Evolutionary conservation across 441 rosid species (phyloP).

Genomic region (Melastoma candidum): DNA sequence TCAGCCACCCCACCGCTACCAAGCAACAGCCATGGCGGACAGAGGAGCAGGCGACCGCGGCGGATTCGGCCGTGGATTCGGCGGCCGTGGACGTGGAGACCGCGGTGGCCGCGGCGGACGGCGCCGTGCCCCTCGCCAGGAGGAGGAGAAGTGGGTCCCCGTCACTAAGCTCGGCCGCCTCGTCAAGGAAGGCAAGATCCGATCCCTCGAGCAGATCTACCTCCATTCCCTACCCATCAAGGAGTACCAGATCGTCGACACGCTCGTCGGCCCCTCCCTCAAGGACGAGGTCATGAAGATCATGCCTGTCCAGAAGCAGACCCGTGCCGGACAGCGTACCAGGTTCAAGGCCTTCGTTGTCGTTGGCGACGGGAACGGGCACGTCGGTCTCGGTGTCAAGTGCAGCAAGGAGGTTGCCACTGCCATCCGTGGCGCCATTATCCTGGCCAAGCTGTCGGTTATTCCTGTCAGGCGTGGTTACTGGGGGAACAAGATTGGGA

Average conservation of each 20-base stretch:
- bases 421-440: conserved; percentile 76
- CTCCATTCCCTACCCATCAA: conserved; percentile 86
- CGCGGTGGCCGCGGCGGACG: conserved; percentile 38
- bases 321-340: conserved; percentile 85
- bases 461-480: conserved; percentile 80
- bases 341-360: conserved; percentile 94
- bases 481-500: conserved; percentile 88
- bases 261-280: conserved; percentile 53
- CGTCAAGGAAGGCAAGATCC: conserved; percentile 40
- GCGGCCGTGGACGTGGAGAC: conserved; percentile 26
- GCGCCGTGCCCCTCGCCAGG: conserved; percentile 53
- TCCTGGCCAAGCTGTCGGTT: conserved; percentile 70
- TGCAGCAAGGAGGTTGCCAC: conserved; percentile 83
- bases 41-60: conserved; percentile 43
- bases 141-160: conserved; percentile 79
- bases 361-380: conserved; percentile 78
- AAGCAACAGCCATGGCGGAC: conserved; percentile 38
- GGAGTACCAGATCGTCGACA: conserved; percentile 73
- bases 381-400: conserved; percentile 82
- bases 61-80: conserved; percentile 36
- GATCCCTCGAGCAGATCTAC: conserved; percentile 62
- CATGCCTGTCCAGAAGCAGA: conserved; percentile 90
- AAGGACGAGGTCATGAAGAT: conserved; percentile 96
- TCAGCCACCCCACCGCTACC: not conserved
- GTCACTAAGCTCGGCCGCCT: conserved; percentile 83